These are phyloP conservation scores for Pseudonitzschia delicatissima DNA, from an alignment of 108 stramenopile species.

Conservation along the genomic window DNA sequence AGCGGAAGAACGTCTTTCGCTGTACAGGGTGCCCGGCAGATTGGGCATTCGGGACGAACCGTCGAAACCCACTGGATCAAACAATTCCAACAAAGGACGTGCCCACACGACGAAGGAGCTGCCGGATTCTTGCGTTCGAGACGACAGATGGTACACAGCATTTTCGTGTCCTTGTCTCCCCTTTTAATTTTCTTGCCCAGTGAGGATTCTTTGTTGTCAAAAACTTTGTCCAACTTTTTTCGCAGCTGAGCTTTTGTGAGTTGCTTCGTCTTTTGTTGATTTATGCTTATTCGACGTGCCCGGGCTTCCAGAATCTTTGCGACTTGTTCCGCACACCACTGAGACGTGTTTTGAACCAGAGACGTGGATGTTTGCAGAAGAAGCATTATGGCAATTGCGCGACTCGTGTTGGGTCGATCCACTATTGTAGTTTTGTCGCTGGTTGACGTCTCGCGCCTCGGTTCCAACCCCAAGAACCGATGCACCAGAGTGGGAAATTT, in stretches of 20 bases:
- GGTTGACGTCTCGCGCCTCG: not conserved
- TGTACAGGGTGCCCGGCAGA: conserved; percentile 38
- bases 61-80: conserved; percentile 38
- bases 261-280: not conserved
- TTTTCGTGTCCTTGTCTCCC: too few species aligned
- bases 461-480: conserved; percentile 18
- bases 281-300: not conserved
- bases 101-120: conserved; percentile 35
- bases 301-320: conserved; percentile 22
- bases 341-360: not conserved
- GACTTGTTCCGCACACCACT: conserved; percentile 1
- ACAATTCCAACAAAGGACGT: conserved; percentile 54
- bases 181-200: not conserved
- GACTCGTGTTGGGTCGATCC: conserved; percentile 19
- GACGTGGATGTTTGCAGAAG: conserved; percentile 18
- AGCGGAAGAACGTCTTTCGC: conserved; percentile 38
- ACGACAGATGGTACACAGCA: conserved; percentile 35
- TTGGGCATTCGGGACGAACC: conserved; percentile 44
- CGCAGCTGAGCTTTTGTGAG: too few species aligned
- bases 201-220: not conserved
- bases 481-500: conserved; percentile 34
- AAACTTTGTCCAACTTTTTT: not conserved
- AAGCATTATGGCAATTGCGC: conserved; percentile 20
- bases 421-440: not conserved
- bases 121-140: conserved; percentile 29